Percentiles rank a stretch among this genome's conserved stretches.
These are phyloP conservation scores for Lactifluus subvellereus DNA, from an alignment of 768 basidiomycete species.

Conservation along the genomic window DNA sequence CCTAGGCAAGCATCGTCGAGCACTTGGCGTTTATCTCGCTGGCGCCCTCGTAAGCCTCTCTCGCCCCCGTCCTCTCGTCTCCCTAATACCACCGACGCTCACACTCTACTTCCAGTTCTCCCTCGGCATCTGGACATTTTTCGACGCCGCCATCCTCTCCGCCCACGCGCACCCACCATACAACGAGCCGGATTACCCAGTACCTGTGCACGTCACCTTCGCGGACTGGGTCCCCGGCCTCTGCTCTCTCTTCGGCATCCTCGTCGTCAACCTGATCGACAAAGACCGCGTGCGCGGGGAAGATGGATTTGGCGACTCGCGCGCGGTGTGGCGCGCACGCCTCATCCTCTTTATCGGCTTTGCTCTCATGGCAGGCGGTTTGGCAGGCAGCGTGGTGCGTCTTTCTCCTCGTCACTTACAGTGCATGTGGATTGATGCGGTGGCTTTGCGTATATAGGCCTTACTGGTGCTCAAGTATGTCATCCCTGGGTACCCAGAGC, in stretches of 20 bases:
- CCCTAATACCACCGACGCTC: constrained; percentile 3
- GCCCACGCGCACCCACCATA: constrained; percentile 76
- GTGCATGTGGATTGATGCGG: neutral
- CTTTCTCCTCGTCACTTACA: neutral
- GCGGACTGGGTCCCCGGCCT: constrained; percentile 98
- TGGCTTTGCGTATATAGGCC: constrained; percentile 47
- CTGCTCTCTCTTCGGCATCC: constrained; percentile 85
- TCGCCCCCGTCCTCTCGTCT: constrained; percentile 13
- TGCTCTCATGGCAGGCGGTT: constrained; percentile 93
- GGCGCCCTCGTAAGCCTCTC: constrained; percentile 74
- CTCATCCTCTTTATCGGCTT: constrained; percentile 92
- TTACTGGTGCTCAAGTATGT: constrained; percentile 89
- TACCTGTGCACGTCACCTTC: constrained; percentile 80
- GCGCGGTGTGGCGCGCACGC: constrained; percentile 87
- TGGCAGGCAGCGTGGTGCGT: constrained; percentile 95
- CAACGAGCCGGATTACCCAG: constrained; percentile 59
- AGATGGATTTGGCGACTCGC: constrained; percentile 72
- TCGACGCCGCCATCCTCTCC: constrained; percentile 89
- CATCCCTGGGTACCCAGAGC: constrained; percentile 61
- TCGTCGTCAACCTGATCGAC: constrained; percentile 91
- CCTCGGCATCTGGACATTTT: constrained; percentile 89
- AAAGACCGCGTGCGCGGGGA: constrained; percentile 82
- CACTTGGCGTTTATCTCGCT: constrained; percentile 84
- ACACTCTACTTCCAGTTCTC: constrained; percentile 60
- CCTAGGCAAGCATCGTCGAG: constrained; percentile 71